Conservation (phyloP, 306 rosid species). For the Vigna unguiculata region DNA sequence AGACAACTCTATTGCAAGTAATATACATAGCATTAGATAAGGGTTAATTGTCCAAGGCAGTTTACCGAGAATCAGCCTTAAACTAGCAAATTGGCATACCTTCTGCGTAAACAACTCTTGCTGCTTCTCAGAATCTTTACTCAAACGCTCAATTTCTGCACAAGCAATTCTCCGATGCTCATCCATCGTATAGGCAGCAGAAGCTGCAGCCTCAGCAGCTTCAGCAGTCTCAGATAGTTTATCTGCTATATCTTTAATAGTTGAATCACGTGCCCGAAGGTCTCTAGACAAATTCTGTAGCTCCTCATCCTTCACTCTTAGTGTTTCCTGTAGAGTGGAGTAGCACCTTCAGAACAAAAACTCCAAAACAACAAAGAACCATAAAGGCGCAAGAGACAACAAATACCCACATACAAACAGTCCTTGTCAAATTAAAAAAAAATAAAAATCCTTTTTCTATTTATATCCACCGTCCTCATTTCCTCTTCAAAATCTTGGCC, state of each 20-base stretch:
- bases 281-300: constrained; percentile 92
- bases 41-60: constrained; percentile 21
- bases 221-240: constrained; percentile 96
- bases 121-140: constrained; percentile 66
- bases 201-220: constrained; percentile 99
- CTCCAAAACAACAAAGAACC: constrained; percentile 36
- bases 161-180: constrained; percentile 85
- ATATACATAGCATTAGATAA: neutral
- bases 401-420: constrained; percentile 16
- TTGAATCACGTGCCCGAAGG: constrained; percentile 91
- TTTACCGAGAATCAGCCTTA: neutral
- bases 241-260: constrained; percentile 92
- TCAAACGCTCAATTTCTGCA: constrained; percentile 78
- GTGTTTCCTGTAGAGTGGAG: constrained; percentile 74
- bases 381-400: constrained; percentile 19
- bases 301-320: constrained; percentile 94
- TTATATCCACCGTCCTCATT: neutral
- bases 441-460: neutral
- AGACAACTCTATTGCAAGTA: constrained; percentile 23
- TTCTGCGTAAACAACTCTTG: constrained; percentile 63
- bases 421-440: constrained; percentile 22
- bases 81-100: constrained; percentile 52
- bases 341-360: constrained; percentile 38
- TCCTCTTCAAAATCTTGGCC: neutral
- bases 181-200: constrained; percentile 92